Conservation (phyloP, 768 basidiomycete species). For the Boletales sp. region DNA sequence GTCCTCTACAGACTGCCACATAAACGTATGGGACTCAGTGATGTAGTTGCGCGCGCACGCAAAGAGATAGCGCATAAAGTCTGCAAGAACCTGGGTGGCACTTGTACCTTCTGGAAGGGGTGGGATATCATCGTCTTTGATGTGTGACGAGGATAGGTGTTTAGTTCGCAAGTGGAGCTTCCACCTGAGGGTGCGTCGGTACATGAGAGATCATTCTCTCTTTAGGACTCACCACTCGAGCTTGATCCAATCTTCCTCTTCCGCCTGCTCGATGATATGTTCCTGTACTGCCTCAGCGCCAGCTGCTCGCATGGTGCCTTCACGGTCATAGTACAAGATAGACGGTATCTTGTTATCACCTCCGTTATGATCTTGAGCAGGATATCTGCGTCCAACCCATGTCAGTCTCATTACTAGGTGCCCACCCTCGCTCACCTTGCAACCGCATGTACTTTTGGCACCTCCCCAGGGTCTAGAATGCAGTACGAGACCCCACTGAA, state of each 20-base stretch:
- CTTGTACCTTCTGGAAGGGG: slow-evolving; percentile 18
- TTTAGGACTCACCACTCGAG: too few relatives aligned
- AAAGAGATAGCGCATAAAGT: slow-evolving; percentile 30
- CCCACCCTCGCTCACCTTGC: slow-evolving; percentile 16
- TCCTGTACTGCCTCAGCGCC: too few relatives aligned
- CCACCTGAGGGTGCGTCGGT: slow-evolving; percentile 18
- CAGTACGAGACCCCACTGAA: too few relatives aligned
- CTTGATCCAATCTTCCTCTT: too few relatives aligned
- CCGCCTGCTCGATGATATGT: too few relatives aligned
- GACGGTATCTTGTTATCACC: too few relatives aligned
- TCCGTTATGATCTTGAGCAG: too few relatives aligned
- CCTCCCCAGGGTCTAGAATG: slow-evolving; percentile 34
- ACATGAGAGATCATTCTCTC: too few relatives aligned
- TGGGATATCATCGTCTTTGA: slow-evolving; percentile 17
- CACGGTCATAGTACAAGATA: too few relatives aligned
- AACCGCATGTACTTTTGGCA: slow-evolving; percentile 28
- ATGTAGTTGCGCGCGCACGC: slow-evolving; percentile 20
- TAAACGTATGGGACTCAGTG: not conserved
- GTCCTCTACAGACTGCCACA: slow-evolving; percentile 21
- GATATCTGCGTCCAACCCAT: too few relatives aligned
- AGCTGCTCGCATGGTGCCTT: too few relatives aligned
- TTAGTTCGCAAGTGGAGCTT: slow-evolving; percentile 35
- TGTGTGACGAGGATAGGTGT: slow-evolving; percentile 19
- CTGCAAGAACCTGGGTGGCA: slow-evolving; percentile 19
- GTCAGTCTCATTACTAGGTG: not conserved